Evolutionary conservation across 768 basidiomycete species (phyloP).

Genomic region (Termitomyces eurrhizus): DNA sequence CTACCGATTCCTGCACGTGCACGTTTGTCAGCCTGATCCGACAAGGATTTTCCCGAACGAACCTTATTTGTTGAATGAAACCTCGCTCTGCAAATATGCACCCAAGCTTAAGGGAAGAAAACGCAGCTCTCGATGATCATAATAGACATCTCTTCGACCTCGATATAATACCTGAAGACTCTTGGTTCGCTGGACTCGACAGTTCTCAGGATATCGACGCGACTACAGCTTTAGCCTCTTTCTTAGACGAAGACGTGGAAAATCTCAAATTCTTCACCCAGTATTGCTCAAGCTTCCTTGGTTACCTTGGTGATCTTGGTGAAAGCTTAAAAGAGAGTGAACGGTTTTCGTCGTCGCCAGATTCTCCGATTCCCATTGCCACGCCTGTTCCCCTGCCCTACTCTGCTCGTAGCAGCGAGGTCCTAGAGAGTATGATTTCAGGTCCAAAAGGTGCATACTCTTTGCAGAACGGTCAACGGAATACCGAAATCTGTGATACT

Average conservation of each 20-base stretch:
- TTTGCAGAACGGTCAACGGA: not conserved
- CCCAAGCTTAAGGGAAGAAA: not conserved
- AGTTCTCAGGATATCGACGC: not conserved
- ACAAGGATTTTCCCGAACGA: too few species aligned
- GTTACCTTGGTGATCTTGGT: not conserved
- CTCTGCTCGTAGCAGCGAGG: constrained; percentile 23
- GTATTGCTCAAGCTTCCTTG: constrained; percentile 1
- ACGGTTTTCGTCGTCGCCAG: not conserved
- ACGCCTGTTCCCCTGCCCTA: constrained; percentile 29
- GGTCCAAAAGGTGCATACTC: constrained; percentile 17
- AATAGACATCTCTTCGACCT: not conserved
- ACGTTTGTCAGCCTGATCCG: too few species aligned
- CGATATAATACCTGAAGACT: not conserved
- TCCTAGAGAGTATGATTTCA: constrained; percentile 27
- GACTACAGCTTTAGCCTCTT: not conserved
- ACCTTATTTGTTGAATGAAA: too few species aligned
- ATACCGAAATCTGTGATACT: not conserved
- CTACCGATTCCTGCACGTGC: too few species aligned
- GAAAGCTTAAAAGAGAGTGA: not conserved
- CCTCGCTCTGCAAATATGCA: not conserved
- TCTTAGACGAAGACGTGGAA: constrained; percentile 1
- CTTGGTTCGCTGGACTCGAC: not conserved
- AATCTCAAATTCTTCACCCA: too few species aligned
- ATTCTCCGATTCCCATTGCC: constrained; percentile 17
- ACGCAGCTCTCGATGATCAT: not conserved